A percentile compares a stretch with the other conserved stretches of the same genome.
Conservation (phyloP, 139 green algal species). For the Chlorella sp. region DNA sequence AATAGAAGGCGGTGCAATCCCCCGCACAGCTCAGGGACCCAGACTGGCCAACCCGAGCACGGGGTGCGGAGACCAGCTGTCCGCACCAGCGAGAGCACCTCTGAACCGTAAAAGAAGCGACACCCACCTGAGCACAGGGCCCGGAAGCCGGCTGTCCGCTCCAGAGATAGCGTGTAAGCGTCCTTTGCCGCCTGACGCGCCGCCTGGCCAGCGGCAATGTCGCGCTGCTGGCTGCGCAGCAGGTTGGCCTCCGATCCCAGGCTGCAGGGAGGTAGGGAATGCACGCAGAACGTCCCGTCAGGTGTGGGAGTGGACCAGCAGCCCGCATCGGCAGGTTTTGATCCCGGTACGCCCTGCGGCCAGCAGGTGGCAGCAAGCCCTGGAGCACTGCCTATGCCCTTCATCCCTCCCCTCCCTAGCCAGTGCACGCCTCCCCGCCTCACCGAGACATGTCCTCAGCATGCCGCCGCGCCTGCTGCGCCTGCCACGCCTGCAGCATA, state of each 20-base stretch:
- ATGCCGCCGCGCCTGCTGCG: slow-evolving; percentile 31
- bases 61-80: neutral
- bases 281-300: no score
- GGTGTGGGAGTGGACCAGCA: neutral
- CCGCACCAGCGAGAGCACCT: no score
- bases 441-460: slow-evolving; percentile 11
- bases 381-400: neutral
- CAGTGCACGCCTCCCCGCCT: no score
- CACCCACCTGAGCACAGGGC: slow-evolving; percentile 19
- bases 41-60: no score
- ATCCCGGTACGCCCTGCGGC: neutral
- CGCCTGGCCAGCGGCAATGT: slow-evolving; percentile 6
- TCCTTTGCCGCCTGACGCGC: slow-evolving; percentile 14
- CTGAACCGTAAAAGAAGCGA: no score
- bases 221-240: slow-evolving; percentile 8
- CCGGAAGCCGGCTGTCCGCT: slow-evolving; percentile 31
- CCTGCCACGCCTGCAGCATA: slow-evolving; percentile 40
- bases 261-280: neutral
- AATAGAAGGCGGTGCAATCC: neutral
- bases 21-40: neutral
- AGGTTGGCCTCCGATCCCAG: slow-evolving; percentile 34
- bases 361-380: neutral
- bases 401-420: neutral
- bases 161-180: slow-evolving; percentile 9
- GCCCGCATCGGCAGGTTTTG: neutral